Evolutionary conservation across 1,284 basidiomycete genomes (phyloP), one percentile per base, ranked within the genome.

Genomic region (Puccinia triticina): DNA sequence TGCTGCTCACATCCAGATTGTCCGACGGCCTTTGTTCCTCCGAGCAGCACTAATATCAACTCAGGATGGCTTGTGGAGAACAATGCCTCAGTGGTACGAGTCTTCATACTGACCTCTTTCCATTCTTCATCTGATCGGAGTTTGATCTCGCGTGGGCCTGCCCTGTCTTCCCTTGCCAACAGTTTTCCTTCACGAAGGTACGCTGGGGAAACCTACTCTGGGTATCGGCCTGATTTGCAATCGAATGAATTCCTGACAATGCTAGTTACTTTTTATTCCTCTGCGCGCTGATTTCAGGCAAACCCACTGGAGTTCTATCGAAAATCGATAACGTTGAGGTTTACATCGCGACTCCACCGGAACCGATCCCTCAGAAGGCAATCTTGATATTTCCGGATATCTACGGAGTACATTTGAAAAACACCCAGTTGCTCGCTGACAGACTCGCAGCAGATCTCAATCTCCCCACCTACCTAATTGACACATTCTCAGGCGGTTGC

Each of bases 301-400:
- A 53, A 18, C 5, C 73, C 26, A 48, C 59, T 48, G 73, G 80
- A 53, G 67, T 57, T 23, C 26, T 82, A n/a, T 34, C 43, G 32
- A 55, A 48, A 1, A 43, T 75, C n/a, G 48, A 82, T 37, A 34
- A 34, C 11, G 50, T 76, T n/a, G 50, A 59, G 46, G 80, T 82
- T 29, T 82, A 82, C 59, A 61, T 67, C 26, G 57, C 73, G 55
- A 59, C 29, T 29, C 80, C 80, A 50, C 48, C 80, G 16, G 18
- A 75, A 16, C 43, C 72, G 26, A 69, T 40, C 26, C 46, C 80
- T n/a, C 37, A 67, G 11, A 82, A 82, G 64, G 80, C 61, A 21
- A 74, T 82, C 18, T 50, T 82, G 59, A 66, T 82, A 12, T 73
- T 66, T 43, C 80, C 80, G 37, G 80, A 82, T 48, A 53, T 74